Percentiles rank a stretch among this genome's conserved stretches.
Evolutionary conservation across 1,139 yeast species (phyloP).

Genomic region (Magnusiomyces magnusii): DNA sequence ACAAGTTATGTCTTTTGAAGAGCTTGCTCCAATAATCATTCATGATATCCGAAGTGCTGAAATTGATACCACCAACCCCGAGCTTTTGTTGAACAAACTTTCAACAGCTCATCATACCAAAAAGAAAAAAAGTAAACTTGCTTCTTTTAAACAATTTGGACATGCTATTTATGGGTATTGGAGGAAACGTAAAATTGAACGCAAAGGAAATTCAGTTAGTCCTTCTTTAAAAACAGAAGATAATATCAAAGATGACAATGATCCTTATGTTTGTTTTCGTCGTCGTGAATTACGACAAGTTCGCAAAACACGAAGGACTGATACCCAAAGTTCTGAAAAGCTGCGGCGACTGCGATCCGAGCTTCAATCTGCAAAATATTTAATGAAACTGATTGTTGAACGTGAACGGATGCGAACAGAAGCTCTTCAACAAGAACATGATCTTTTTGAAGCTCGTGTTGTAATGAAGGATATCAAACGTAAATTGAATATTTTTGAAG

Average conservation of each 20-base stretch:
- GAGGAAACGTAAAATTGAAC: conserved; percentile 61
- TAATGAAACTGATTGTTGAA: conserved; percentile 62
- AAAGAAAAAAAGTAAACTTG: not conserved
- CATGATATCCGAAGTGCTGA: conserved; percentile 27
- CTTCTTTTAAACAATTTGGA: conserved; percentile 53
- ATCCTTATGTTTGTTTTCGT: conserved; percentile 93
- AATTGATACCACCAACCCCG: conserved; percentile 33
- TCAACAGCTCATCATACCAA: conserved; percentile 8
- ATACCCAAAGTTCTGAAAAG: conserved; percentile 81
- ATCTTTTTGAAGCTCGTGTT: conserved; percentile 62
- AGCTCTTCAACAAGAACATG: conserved; percentile 50
- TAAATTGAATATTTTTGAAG: conserved; percentile 66
- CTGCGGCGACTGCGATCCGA: conserved; percentile 68
- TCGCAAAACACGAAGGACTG: conserved; percentile 93
- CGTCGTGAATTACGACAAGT: conserved; percentile 94
- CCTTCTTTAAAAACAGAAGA: conserved; percentile 82
- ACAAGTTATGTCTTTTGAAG: conserved; percentile 63
- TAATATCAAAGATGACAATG: conserved; percentile 83
- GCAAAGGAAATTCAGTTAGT: conserved; percentile 63
- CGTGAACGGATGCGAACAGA: conserved; percentile 63
- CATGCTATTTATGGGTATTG: conserved; percentile 69
- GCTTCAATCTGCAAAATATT: conserved; percentile 64
- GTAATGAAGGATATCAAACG: conserved; percentile 69
- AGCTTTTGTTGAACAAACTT: conserved; percentile 26
- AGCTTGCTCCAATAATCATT: conserved; percentile 39